Percentiles rank a stretch among this genome's conserved stretches.
Conservation (phyloP, 2,329 filamentous ascomycete genomes). For the Coniella lustricola region DNA sequence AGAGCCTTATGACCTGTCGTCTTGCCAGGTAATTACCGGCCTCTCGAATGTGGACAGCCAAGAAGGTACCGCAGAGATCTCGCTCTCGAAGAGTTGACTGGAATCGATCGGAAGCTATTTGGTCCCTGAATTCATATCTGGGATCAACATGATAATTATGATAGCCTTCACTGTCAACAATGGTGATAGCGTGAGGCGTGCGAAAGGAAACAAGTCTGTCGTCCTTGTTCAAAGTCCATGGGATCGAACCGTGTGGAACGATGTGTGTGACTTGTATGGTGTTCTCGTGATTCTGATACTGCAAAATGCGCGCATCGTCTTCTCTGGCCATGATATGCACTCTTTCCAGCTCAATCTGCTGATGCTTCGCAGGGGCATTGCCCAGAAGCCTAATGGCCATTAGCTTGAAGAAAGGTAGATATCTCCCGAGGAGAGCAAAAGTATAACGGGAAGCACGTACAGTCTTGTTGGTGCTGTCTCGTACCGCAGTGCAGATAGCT, state of each 20-base stretch:
- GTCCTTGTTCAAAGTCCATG: slow-evolving; percentile 3
- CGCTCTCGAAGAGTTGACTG: slow-evolving; percentile 1
- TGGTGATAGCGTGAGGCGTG: slow-evolving; percentile 3
- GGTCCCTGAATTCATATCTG: slow-evolving; percentile 1
- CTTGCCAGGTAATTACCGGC: neutral
- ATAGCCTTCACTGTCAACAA: slow-evolving; percentile 5
- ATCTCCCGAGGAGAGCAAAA: too few species aligned
- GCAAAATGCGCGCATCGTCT: neutral
- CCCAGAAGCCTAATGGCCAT: neutral
- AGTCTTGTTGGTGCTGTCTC: neutral
- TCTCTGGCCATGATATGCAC: neutral
- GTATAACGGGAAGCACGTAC: too few species aligned
- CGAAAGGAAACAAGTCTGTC: slow-evolving; percentile 1
- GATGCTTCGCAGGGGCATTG: neutral
- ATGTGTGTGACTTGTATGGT: neutral
- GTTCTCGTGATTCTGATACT: neutral
- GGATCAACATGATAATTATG: slow-evolving; percentile 8
- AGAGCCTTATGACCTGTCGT: slow-evolving; percentile 6
- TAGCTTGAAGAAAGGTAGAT: neutral
- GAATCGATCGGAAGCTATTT: neutral
- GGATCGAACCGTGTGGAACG: slow-evolving; percentile 1
- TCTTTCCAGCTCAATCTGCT: neutral
- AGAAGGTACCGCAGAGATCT: neutral
- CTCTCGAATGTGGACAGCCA: slow-evolving; percentile 1
- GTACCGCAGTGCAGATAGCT: neutral